Conservation (phyloP, 352 stramenopile genomes). For the Saprolegnia diclina region DNA sequence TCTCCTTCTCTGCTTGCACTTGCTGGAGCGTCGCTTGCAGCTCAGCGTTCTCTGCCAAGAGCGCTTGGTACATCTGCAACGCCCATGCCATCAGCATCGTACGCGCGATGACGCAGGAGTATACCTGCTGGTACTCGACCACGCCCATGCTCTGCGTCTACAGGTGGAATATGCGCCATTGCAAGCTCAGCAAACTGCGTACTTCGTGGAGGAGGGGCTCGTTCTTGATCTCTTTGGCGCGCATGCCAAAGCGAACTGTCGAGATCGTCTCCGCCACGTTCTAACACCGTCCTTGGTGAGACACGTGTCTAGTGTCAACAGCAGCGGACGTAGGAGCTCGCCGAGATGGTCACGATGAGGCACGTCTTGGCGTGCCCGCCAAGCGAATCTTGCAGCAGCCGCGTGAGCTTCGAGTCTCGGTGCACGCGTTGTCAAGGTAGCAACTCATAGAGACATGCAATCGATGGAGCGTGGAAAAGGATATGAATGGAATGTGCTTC, state of each 20-base stretch:
- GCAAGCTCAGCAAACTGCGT: no score
- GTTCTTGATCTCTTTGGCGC: slow-evolving; percentile 81
- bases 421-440: slow-evolving; percentile 32
- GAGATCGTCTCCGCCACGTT: slow-evolving; percentile 78
- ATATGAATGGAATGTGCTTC: slow-evolving; percentile 46
- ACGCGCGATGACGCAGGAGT: no score
- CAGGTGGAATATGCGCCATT: no score
- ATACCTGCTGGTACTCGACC: slow-evolving; percentile 18
- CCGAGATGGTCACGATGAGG: slow-evolving; percentile 91
- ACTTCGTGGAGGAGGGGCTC: slow-evolving; percentile 38
- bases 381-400: slow-evolving; percentile 84
- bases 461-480: background rate
- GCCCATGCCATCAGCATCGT: no score
- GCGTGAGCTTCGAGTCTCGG: slow-evolving; percentile 78
- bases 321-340: slow-evolving; percentile 45
- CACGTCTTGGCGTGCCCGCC: slow-evolving; percentile 91
- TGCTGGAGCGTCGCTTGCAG: slow-evolving; percentile 20
- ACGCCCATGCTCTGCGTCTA: background rate
- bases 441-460: background rate
- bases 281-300: slow-evolving; percentile 2
- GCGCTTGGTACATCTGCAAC: slow-evolving; percentile 59
- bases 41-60: slow-evolving; percentile 57
- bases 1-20: background rate
- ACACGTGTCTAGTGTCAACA: background rate
- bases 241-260: slow-evolving; percentile 61